A percentile compares a stretch with the other conserved stretches of the same genome.
Conservation (phyloP, 192 early-diverging fungal species). For the Coemansia sp. region DNA sequence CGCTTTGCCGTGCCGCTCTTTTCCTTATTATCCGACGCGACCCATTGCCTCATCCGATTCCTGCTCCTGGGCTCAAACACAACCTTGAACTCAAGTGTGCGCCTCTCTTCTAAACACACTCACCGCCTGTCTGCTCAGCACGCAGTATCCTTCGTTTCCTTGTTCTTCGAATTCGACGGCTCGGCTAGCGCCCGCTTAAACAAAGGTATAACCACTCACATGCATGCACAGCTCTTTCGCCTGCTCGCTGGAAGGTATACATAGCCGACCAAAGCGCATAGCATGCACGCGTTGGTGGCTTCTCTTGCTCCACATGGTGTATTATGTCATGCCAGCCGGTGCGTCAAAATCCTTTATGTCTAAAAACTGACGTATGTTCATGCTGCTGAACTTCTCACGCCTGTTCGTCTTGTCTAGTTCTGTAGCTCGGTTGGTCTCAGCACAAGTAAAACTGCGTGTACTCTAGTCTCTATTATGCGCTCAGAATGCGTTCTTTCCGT, state of each 20-base stretch:
- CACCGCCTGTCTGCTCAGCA: background rate
- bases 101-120: too few species aligned
- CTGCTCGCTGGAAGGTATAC: too few species aligned
- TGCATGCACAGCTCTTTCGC: background rate
- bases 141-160: background rate
- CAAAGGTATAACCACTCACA: background rate
- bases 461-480: slow-evolving; percentile 21
- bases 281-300: background rate
- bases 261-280: background rate
- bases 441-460: background rate
- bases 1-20: background rate
- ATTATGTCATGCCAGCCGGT: background rate
- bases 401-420: background rate
- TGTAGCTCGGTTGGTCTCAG: background rate
- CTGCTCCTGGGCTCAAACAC: background rate
- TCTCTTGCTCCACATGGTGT: background rate
- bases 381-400: background rate
- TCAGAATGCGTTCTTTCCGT: slow-evolving; percentile 50
- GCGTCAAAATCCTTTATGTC: background rate
- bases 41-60: background rate
- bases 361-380: background rate
- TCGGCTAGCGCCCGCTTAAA: background rate
- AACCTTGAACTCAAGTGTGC: too few species aligned
- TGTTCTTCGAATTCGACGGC: background rate
- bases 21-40: background rate